Evolutionary conservation across 83 land plant species (phyloP), one percentile per base, ranked within the genome.

Genomic region (Thuja plicata): DNA sequence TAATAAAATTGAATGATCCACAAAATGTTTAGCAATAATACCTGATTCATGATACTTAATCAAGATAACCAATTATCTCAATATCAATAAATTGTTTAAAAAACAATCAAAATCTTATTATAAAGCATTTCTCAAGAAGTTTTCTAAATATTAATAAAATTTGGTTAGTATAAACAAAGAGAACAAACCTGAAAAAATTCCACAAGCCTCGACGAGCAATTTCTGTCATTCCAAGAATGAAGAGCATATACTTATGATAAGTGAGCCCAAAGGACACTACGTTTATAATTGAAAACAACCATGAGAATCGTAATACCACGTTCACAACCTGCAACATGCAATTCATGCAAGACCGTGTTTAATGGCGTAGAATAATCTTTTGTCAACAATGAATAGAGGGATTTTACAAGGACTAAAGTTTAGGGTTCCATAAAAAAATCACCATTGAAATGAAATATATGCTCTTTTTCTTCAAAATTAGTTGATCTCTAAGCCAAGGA

Each of bases 401-500:
- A 62, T 21, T 21, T 24, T 62, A 21, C 24, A 66, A 66, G n/a
- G 30, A 66, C 0, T 24, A 66, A 27, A 66, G 10, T 24, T 35
- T 34, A 34, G 48, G 52, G 30, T 45, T 41, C 30, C 73, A 30
- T n/a, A 9, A 40, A 82, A 83, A 8, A 5, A 3, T 88, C 89
- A 90, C 91, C 91, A 90, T 84, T 11, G 91, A 81, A 30, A 90
- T 15, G 21, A 66, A 90, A 54, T 90, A 90, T 3, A 73, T 32
- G 3, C 1, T 11, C 24, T 82, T 79, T 21, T 73, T 83, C 73
- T 84, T 89, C 62, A 89, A 80, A 19, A 89, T 86, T 3, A 91
- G 78, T 43, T 90, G 34, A 71, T 91, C 92, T 32, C 92, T 79
- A 17, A 91, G 92, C 92, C 92, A 91, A 37, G 92, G 92, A 57